Base-by-base conservation (phyloP, 768 basidiomycete species). In the Cyathus striatus region DNA sequence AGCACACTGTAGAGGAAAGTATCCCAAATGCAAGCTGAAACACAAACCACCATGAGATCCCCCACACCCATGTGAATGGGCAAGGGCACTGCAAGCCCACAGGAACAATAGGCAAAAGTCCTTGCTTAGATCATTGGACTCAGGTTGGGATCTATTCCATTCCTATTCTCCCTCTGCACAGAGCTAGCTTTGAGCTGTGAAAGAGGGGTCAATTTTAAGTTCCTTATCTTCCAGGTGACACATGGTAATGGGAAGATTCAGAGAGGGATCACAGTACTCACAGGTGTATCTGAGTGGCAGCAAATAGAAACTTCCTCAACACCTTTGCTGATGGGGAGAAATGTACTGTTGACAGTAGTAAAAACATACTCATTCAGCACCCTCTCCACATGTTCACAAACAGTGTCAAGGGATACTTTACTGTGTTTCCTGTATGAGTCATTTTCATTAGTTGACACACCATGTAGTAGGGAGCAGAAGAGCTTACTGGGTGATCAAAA, bases 271-370 rank as follows among this genome's bases (percentile, higher is more conserved):
- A 40, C 41, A 43, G 23, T 48, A 43, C 78, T 54, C 27, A 81
- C 76, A 1, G 81, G 78, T 1, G 78, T 81, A 43, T 83, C 80
- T 0, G 79, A 82, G 53, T 83, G 81, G 45, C 76, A 77, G 42
- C 79, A 83, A 17, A 83, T 81, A 3, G 81, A 74, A 0, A 83
- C 76, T 40, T 78, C 74, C 0, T 50, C 43, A 6, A 81, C 52
- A 39, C 67, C 64, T 4, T 61, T 54, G 4, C 69, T 70, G 2
- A 81, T 57, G 2, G 73, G 69, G 1, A 81, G 49, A 39, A 52
- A 57, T 0, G 54, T 60, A 2, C 70, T 72, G 20, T 59, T 56
- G 1, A 63, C 57, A 2, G 80, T 81, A 10, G 78, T 78, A 36
- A 82, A 64, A 43, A 66, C 52, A 4, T 66, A 70, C 43, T 59